These are phyloP conservation scores for Physcia stellaris DNA, from an alignment of 495 filamentous ascomycete genomes.

Conservation along the genomic window DNA sequence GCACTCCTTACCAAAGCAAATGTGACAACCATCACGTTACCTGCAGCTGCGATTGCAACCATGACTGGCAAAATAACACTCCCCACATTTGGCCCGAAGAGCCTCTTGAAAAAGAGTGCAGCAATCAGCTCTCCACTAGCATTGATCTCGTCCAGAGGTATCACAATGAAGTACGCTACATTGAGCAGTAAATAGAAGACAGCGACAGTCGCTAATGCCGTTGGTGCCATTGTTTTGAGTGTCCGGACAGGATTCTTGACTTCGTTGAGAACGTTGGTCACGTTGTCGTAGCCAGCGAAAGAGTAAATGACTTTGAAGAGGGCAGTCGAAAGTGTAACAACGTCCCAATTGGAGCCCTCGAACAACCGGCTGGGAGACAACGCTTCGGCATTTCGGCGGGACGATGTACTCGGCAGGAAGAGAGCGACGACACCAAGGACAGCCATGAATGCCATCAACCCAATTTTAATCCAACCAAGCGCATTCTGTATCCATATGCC, in stretches of 20 bases:
- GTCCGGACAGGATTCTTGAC: slow-evolving; percentile 57
- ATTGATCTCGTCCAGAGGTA: slow-evolving; percentile 56
- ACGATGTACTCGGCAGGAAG: slow-evolving; percentile 10
- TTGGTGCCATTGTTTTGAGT: slow-evolving; percentile 46
- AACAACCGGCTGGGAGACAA: slow-evolving; percentile 28
- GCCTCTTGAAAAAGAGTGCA: slow-evolving; percentile 52
- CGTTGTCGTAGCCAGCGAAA: slow-evolving; percentile 52
- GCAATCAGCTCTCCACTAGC: slow-evolving; percentile 52
- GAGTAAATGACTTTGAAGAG: slow-evolving; percentile 65
- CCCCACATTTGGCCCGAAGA: slow-evolving; percentile 44
- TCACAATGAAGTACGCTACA: slow-evolving; percentile 53
- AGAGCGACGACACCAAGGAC: slow-evolving; percentile 40
- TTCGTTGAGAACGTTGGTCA: slow-evolving; percentile 68
- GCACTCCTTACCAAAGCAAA: slow-evolving; percentile 39
- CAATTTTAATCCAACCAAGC: slow-evolving; percentile 53
- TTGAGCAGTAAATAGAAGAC: slow-evolving; percentile 57
- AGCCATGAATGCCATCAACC: slow-evolving; percentile 50
- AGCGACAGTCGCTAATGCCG: slow-evolving; percentile 46
- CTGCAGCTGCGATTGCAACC: slow-evolving; percentile 52
- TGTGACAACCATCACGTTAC: slow-evolving; percentile 69
- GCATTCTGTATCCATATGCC: slow-evolving; percentile 53
- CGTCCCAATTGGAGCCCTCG: slow-evolving; percentile 42
- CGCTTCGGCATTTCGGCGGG: slow-evolving; percentile 8
- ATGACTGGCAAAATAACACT: slow-evolving; percentile 44
- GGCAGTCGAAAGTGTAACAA: slow-evolving; percentile 42